A percentile compares a stretch with the other conserved stretches of the same genome.
Conservation (phyloP, 371 early-diverging fungal species). For the Rhizopus arrhizus region DNA sequence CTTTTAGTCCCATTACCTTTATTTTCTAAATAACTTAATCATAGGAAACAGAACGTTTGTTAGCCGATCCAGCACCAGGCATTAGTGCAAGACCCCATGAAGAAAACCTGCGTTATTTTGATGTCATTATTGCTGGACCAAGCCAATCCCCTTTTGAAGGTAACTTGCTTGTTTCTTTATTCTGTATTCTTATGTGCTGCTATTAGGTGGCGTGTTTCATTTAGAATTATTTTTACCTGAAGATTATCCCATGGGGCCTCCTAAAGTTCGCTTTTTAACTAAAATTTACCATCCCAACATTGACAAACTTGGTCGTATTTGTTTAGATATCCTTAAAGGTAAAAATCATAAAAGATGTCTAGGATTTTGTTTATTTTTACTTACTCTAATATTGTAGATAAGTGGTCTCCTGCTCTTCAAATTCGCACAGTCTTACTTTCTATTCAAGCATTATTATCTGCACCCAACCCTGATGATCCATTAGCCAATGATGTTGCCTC, state of each 20-base stretch:
- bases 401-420: conserved; percentile 99
- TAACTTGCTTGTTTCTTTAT: conserved; percentile 31
- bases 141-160: conserved; percentile 97
- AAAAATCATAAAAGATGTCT: background rate
- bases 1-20: no score
- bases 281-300: conserved; percentile 99
- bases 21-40: background rate
- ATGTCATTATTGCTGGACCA: conserved; percentile 97
- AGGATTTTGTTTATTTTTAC: no score
- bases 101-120: conserved; percentile 96
- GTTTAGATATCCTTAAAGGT: conserved; percentile 98
- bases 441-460: conserved; percentile 98
- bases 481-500: conserved; percentile 98
- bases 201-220: conserved; percentile 91
- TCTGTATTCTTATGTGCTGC: no score
- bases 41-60: conserved; percentile 94
- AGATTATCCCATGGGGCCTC: conserved; percentile 98
- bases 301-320: conserved; percentile 98
- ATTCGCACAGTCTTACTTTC: conserved; percentile 97
- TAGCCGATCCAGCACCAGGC: conserved; percentile 95
- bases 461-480: conserved; percentile 98
- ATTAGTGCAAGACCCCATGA: conserved; percentile 92
- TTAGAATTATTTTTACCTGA: conserved; percentile 97
- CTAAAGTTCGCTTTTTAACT: conserved; percentile 97
- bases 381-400: conserved; percentile 64